Conservation (phyloP, 805 yeast genomes). For the Lipomyces chichibuensis region DNA sequence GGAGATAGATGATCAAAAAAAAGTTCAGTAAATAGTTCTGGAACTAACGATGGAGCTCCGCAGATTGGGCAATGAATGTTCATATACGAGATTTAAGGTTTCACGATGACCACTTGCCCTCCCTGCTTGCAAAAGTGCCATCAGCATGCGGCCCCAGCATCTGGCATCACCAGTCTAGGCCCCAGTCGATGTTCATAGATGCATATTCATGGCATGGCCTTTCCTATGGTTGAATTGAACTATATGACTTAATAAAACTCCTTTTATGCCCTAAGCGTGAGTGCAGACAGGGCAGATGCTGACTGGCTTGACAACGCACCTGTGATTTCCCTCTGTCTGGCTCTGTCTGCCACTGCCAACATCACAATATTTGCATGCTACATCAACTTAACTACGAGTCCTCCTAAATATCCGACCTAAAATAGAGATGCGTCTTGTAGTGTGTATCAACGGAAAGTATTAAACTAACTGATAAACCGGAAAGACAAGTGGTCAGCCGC, state of each 20-base stretch:
- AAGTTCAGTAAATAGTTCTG: background rate
- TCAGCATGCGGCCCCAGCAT: too few relatives aligned
- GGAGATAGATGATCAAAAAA: background rate
- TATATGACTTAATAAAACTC: background rate
- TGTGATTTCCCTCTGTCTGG: background rate
- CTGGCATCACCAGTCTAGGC: too few relatives aligned
- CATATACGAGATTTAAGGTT: background rate
- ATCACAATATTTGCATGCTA: background rate
- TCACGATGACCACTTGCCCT: background rate
- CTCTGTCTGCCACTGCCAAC: background rate
- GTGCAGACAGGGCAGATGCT: background rate
- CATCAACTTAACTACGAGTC: background rate
- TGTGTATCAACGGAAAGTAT: background rate
- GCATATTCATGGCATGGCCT: background rate
- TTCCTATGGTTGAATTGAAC: background rate
- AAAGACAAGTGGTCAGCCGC: background rate
- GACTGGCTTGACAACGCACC: background rate
- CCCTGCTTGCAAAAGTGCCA: background rate
- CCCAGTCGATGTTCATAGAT: background rate
- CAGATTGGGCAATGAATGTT: background rate
- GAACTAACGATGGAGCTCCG: background rate
- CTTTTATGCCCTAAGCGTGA: background rate
- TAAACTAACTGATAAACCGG: background rate
- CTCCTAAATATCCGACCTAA: background rate
- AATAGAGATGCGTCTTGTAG: background rate